These are phyloP conservation scores for Blastocystis sp. DNA, from an alignment of 352 stramenopile genomes.

Conservation along the genomic window DNA sequence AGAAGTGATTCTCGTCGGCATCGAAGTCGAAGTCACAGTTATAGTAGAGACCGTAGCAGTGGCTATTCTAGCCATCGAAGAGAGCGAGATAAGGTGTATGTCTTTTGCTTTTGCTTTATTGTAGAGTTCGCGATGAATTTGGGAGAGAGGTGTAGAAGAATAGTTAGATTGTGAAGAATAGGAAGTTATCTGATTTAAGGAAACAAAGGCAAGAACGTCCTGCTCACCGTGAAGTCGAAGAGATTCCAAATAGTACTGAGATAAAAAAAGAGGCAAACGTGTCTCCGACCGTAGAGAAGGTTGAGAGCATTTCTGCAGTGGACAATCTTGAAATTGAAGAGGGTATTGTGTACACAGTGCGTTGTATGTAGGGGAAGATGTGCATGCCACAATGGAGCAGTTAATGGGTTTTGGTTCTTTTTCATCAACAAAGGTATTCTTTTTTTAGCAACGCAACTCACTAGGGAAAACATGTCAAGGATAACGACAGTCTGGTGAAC, in stretches of 20 bases:
- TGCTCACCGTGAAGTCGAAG: neutral
- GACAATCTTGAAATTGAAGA: neutral
- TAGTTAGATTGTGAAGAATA: neutral
- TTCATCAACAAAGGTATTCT: neutral
- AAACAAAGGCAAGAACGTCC: neutral
- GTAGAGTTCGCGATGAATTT: slow-evolving; percentile 43
- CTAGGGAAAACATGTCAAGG: slow-evolving; percentile 25
- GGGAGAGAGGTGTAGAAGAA: slow-evolving; percentile 3
- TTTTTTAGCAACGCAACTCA: neutral
- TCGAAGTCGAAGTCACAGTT: neutral
- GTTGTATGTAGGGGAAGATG: neutral
- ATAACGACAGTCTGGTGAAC: slow-evolving; percentile 46
- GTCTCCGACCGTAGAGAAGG: neutral
- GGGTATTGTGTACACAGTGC: neutral
- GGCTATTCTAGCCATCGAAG: neutral
- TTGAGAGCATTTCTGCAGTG: neutral
- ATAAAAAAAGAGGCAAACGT: neutral
- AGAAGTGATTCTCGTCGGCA: neutral
- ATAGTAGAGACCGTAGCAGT: neutral
- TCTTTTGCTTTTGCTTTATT: neutral
- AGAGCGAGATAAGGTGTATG: neutral
- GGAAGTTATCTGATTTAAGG: neutral
- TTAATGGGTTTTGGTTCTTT: slow-evolving; percentile 41
- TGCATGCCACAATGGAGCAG: neutral
- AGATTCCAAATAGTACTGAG: neutral